These are phyloP conservation scores for Fragaria iinumae DNA, from an alignment of 306 rosid species.

Conservation along the genomic window DNA sequence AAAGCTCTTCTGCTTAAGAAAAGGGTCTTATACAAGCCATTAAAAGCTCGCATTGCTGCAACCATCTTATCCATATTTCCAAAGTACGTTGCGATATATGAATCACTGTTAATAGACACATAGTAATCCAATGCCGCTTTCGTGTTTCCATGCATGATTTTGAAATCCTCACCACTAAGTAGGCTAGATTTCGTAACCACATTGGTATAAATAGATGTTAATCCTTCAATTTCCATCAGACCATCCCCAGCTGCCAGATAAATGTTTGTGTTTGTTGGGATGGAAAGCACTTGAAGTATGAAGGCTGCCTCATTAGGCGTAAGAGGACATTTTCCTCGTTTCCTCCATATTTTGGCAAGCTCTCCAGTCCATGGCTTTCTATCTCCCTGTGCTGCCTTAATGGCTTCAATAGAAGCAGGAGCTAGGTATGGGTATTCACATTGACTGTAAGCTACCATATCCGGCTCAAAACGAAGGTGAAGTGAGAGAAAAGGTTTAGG, in stretches of 20 bases:
- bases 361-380: conserved; percentile 92
- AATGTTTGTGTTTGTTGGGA: conserved; percentile 64
- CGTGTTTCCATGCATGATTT: conserved; percentile 91
- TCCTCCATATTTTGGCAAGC: conserved; percentile 70
- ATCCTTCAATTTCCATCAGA: conserved; percentile 79
- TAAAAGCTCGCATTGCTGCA: conserved; percentile 81
- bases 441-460: conserved; percentile 96
- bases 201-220: conserved; percentile 54
- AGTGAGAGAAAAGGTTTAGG: conserved; percentile 89
- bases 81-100: conserved; percentile 76
- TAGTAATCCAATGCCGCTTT: conserved; percentile 94
- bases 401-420: conserved; percentile 57
- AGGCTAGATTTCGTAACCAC: conserved; percentile 75
- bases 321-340: conserved; percentile 85
- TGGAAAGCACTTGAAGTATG: conserved; percentile 70
- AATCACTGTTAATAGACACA: conserved; percentile 85
- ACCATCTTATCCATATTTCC: conserved; percentile 99
- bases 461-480: conserved; percentile 91
- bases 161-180: conserved; percentile 74
- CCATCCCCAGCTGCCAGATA: conserved; percentile 96
- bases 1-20: conserved; percentile 77
- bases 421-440: conserved; percentile 71
- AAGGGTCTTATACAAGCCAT: conserved; percentile 65
- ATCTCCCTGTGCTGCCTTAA: conserved; percentile 63
- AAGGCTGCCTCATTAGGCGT: conserved; percentile 83